A percentile compares a stretch with the other conserved stretches of the same genome.
Conservation (phyloP, 805 yeast species). For the Metschnikowia sp. region DNA sequence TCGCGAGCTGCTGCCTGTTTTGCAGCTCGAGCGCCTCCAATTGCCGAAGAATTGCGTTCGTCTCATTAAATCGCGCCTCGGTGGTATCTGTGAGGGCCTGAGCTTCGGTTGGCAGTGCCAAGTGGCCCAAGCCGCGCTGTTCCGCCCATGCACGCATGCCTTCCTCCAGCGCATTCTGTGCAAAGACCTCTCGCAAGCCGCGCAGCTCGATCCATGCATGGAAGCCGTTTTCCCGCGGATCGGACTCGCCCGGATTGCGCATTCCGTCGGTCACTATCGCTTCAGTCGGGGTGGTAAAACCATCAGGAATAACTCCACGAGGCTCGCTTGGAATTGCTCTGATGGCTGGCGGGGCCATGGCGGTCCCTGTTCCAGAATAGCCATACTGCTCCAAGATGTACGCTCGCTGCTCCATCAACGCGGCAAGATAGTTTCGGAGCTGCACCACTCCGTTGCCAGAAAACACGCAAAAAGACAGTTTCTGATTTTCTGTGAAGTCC, state of each 20-base stretch:
- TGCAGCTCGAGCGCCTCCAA: slow-evolving; percentile 15
- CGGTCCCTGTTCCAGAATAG: slow-evolving; percentile 7
- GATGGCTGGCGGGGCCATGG: not conserved
- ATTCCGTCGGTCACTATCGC: slow-evolving; percentile 11
- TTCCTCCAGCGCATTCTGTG: slow-evolving; percentile 5
- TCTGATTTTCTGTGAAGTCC: slow-evolving; percentile 85
- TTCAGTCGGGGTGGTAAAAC: slow-evolving; percentile 3
- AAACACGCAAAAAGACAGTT: slow-evolving; percentile 84
- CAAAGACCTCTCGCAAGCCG: not conserved
- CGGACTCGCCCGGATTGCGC: slow-evolving; percentile 5
- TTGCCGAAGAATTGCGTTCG: slow-evolving; percentile 17
- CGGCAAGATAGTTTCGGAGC: slow-evolving; percentile 65
- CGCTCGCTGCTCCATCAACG: slow-evolving; percentile 18
- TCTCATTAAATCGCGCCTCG: slow-evolving; percentile 9
- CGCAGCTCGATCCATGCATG: not conserved
- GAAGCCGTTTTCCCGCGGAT: slow-evolving; percentile 1
- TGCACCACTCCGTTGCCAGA: slow-evolving; percentile 84
- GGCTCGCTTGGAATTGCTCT: not conserved
- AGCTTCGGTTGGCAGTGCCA: slow-evolving; percentile 12
- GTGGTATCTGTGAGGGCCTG: not conserved
- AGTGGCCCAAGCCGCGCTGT: slow-evolving; percentile 29
- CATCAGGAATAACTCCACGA: slow-evolving; percentile 1
- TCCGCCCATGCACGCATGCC: slow-evolving; percentile 21
- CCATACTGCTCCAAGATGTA: slow-evolving; percentile 18
- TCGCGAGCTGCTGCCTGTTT: slow-evolving; percentile 13